These are phyloP conservation scores for Nigrospora oryzae DNA, from an alignment of 2,329 filamentous ascomycete species.

Conservation along the genomic window DNA sequence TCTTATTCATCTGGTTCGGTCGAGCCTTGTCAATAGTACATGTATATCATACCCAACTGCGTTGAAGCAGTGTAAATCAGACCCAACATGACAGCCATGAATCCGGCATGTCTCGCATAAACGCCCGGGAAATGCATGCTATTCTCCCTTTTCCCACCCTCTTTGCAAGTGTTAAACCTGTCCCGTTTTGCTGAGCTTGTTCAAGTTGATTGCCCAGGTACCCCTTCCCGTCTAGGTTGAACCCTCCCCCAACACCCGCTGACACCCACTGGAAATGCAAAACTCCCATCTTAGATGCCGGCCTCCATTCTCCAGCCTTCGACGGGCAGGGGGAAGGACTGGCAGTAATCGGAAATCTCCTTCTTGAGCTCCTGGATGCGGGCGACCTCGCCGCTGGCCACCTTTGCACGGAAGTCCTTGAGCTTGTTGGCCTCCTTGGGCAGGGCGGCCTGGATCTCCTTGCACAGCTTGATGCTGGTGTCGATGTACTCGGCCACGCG, in stretches of 20 bases:
- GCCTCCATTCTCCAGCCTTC: slow-evolving; percentile 60
- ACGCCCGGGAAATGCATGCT: slow-evolving; percentile 24
- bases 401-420: slow-evolving; percentile 98
- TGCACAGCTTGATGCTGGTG: slow-evolving; percentile 78
- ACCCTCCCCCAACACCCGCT: slow-evolving; percentile 7
- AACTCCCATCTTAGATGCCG: slow-evolving; percentile 36
- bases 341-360: slow-evolving; percentile 84
- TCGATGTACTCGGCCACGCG: slow-evolving; percentile 87
- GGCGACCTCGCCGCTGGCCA: slow-evolving; percentile 65
- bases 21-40: no score
- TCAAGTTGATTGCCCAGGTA: slow-evolving; percentile 15
- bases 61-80: slow-evolving; percentile 30
- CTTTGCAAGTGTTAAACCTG: slow-evolving; percentile 12
- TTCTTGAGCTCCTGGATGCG: slow-evolving; percentile 81
- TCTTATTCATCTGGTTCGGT: no score
- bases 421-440: slow-evolving; percentile 99
- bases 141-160: slow-evolving; percentile 12
- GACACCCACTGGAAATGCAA: slow-evolving; percentile 6
- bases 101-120: slow-evolving; percentile 7
- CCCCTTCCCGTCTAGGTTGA: slow-evolving; percentile 18
- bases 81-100: slow-evolving; percentile 14
- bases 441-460: slow-evolving; percentile 73
- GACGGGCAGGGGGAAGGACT: slow-evolving; percentile 85
- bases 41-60: slow-evolving; percentile 14
- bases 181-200: slow-evolving; percentile 7